Conservation (phyloP, 2,329 filamentous ascomycete genomes). For the Alternaria rosae region DNA sequence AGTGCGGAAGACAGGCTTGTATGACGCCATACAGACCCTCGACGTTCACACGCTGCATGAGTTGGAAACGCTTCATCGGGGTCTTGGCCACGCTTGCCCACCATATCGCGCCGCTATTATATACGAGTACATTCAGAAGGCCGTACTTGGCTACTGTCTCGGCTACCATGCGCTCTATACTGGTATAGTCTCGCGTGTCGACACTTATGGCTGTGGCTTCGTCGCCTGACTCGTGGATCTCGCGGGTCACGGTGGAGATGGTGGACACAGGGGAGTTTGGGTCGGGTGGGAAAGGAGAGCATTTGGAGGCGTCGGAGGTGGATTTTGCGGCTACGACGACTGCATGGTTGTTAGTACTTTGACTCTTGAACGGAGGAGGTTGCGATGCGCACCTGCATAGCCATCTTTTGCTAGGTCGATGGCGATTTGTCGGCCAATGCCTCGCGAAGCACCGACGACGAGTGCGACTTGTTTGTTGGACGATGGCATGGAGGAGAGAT, state of each 20-base stretch:
- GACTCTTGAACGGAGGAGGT: neutral
- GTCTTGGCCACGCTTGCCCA: conserved; percentile 79
- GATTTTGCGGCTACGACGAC: conserved; percentile 82
- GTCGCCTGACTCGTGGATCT: conserved; percentile 72
- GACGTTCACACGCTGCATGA: conserved; percentile 60
- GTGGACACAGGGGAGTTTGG: conserved; percentile 79
- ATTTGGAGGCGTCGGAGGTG: conserved; percentile 67
- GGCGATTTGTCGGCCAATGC: conserved; percentile 82
- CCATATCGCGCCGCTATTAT: conserved; percentile 88
- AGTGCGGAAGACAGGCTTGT: conserved; percentile 72
- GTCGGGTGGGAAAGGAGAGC: conserved; percentile 72
- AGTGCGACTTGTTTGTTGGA: conserved; percentile 66
- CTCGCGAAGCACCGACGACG: conserved; percentile 77
- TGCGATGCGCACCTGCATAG: conserved; percentile 67
- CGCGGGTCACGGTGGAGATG: conserved; percentile 79
- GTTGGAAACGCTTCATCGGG: conserved; percentile 76
- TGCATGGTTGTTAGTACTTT: conserved; percentile 45
- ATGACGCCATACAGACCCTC: conserved; percentile 76
- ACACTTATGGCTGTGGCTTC: conserved; percentile 71
- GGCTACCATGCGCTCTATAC: conserved; percentile 67
- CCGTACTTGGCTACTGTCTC: conserved; percentile 65
- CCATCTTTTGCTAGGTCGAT: conserved; percentile 75
- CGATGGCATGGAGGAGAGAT: conserved; percentile 13
- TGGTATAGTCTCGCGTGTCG: conserved; percentile 71
- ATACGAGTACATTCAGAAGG: conserved; percentile 76